phyloP scores from a whole-genome alignment of 1,284 basidiomycete species.

The Malassezia caprae region DNA sequence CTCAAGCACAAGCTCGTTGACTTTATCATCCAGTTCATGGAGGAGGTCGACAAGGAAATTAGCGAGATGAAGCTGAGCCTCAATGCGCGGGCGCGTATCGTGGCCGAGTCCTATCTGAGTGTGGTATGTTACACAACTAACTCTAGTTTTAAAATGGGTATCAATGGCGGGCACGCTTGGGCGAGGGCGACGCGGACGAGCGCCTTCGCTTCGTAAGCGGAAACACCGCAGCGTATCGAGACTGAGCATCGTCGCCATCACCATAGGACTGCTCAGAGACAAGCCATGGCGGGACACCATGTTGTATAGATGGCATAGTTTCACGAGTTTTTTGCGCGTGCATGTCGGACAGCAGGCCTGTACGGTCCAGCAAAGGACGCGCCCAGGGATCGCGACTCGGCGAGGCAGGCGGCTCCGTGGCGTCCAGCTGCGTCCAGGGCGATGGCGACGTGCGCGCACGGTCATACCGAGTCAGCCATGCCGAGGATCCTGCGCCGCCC shows the following conservation, averaged over 20 bases:
- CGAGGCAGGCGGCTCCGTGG: not conserved
- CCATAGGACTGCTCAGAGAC: conserved; percentile 8
- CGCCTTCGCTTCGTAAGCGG: not conserved
- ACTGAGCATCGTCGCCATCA: conserved; percentile 6
- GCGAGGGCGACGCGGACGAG: not conserved
- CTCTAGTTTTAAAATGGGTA: conserved; percentile 1
- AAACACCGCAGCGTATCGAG: not conserved
- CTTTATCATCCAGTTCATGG: conserved; percentile 99
- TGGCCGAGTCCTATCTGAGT: conserved; percentile 61
- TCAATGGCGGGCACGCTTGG: not conserved
- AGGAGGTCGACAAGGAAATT: conserved; percentile 87
- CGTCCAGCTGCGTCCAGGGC: conserved; percentile 5
- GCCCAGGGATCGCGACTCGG: conserved; percentile 6
- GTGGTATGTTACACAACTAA: conserved; percentile 21
- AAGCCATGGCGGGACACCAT: conserved; percentile 3
- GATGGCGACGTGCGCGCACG: not conserved
- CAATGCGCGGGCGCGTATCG: conserved; percentile 90
- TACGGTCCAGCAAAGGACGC: not conserved
- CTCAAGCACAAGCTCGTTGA: conserved; percentile 99
- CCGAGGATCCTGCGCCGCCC: not conserved
- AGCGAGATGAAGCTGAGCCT: conserved; percentile 63
- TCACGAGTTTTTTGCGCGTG: conserved; percentile 12
- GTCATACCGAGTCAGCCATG: not conserved
- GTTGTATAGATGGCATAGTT: not conserved
- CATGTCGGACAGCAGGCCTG: not conserved